Evolutionary conservation across 2,329 filamentous ascomycete species (phyloP).

Genomic region (Paracorniculantispora psalliotae): DNA sequence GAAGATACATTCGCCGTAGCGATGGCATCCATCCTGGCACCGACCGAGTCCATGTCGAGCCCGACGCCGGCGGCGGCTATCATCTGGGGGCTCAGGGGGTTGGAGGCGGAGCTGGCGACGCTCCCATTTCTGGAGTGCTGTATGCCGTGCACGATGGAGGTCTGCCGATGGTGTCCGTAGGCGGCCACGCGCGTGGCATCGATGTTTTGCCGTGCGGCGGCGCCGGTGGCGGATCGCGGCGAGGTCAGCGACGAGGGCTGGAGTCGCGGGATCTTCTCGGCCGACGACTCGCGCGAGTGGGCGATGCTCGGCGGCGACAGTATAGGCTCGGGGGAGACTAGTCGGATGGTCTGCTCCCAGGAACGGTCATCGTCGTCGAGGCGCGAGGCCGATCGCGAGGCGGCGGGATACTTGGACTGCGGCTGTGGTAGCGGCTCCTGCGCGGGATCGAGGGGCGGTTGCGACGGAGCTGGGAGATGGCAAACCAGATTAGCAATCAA

Average conservation of each 20-base stretch:
- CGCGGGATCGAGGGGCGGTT: conserved; percentile 6
- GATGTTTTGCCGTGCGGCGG: conserved; percentile 1
- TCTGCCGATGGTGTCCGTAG: conserved; percentile 90
- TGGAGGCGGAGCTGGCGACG: conserved; percentile 71
- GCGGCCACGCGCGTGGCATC: conserved; percentile 47
- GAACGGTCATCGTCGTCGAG: conserved; percentile 11
- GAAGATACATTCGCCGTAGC: conserved; percentile 40
- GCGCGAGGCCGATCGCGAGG: conserved; percentile 11
- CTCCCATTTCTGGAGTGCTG: conserved; percentile 91
- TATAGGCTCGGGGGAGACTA: conserved; percentile 10
- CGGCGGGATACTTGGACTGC: background rate
- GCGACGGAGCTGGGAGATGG: conserved; percentile 9
- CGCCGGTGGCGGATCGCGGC: conserved; percentile 8
- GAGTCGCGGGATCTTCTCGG: conserved; percentile 10
- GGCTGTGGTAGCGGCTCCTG: background rate
- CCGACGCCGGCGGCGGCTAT: conserved; percentile 64
- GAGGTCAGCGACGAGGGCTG: conserved; percentile 7
- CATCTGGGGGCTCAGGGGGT: conserved; percentile 82
- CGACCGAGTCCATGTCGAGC: conserved; percentile 45
- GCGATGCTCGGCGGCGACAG: background rate
- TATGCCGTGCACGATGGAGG: conserved; percentile 93
- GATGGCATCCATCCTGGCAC: conserved; percentile 42
- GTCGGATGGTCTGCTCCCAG: conserved; percentile 13
- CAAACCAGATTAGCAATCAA: background rate
- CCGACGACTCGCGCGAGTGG: conserved; percentile 13